Conservation (phyloP, 2,329 filamentous ascomycete genomes). For the Cephalotrichum gorgonifer region DNA sequence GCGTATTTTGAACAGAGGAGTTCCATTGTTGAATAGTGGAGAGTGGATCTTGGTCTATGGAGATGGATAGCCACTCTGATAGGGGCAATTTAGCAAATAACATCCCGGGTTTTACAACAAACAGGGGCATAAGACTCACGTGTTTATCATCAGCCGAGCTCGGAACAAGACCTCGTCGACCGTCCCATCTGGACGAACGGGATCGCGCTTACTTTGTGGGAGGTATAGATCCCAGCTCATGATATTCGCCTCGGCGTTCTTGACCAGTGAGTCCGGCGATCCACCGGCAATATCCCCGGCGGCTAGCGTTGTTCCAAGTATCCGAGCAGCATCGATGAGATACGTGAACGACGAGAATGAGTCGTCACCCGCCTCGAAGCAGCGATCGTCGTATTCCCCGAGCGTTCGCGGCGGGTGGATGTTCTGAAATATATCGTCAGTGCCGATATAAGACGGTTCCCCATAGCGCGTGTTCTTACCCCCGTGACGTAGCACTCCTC, state of each 20-base stretch:
- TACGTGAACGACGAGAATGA: slow-evolving; percentile 79
- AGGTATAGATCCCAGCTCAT: slow-evolving; percentile 74
- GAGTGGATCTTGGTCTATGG: slow-evolving; percentile 9
- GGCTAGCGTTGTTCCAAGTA: slow-evolving; percentile 65
- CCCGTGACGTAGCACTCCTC: slow-evolving; percentile 57
- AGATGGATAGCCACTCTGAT: slow-evolving; percentile 9
- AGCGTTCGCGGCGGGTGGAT: slow-evolving; percentile 54
- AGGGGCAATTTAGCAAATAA: not conserved
- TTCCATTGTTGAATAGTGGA: slow-evolving; percentile 12
- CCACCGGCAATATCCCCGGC: slow-evolving; percentile 32
- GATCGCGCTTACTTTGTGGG: slow-evolving; percentile 59
- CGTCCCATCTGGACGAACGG: slow-evolving; percentile 57
- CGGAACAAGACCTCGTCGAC: slow-evolving; percentile 90
- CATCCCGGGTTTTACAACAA: not conserved
- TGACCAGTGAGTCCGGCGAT: slow-evolving; percentile 39
- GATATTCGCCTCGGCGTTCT: slow-evolving; percentile 40
- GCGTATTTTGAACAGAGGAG: slow-evolving; percentile 12
- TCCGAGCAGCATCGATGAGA: slow-evolving; percentile 69
- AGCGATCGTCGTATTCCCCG: slow-evolving; percentile 63
- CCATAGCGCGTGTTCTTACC: slow-evolving; percentile 26
- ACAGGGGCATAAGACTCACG: slow-evolving; percentile 24
- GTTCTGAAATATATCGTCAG: slow-evolving; percentile 24
- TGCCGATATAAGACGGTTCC: not conserved
- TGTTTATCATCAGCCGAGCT: slow-evolving; percentile 66
- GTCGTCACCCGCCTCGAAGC: slow-evolving; percentile 59